These are phyloP conservation scores for Ceriops zippeliana DNA, from an alignment of 345 rosid species.

Conservation along the genomic window DNA sequence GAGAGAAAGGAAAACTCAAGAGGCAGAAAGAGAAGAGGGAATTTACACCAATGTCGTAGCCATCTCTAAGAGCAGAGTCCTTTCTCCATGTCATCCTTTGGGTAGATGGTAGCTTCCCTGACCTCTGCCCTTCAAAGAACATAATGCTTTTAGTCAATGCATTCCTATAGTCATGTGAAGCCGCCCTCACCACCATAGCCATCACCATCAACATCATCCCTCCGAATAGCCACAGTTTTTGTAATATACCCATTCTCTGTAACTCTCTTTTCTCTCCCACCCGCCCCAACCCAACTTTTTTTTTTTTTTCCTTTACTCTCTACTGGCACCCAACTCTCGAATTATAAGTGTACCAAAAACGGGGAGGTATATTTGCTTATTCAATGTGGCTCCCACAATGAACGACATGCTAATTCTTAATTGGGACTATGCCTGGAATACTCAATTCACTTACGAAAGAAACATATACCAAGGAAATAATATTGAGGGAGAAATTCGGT, in stretches of 20 bases:
- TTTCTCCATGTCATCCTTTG: conserved; percentile 26
- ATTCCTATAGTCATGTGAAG: conserved; percentile 20
- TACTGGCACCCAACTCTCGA: not conserved
- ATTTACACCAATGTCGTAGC: conserved; percentile 23
- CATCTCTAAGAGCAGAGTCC: conserved; percentile 25
- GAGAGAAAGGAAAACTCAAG: too few species aligned
- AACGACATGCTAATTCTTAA: not conserved
- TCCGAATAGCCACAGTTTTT: not conserved
- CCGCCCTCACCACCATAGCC: not conserved
- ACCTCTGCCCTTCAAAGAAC: conserved; percentile 31
- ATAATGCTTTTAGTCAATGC: conserved; percentile 25
- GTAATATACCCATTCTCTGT: conserved; percentile 6
- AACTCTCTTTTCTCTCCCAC: too few species aligned
- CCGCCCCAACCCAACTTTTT: too few species aligned
- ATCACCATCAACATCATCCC: not conserved
- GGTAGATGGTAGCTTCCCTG: conserved; percentile 24
- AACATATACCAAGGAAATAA: too few species aligned
- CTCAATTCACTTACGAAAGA: too few species aligned
- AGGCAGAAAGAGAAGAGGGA: not conserved
- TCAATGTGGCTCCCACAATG: not conserved
- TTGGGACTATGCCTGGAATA: not conserved
- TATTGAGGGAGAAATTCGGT: too few species aligned
- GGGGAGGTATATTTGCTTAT: not conserved
- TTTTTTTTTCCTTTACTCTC: not conserved
- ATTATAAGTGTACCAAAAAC: too few species aligned